Evolutionary conservation across 2,329 filamentous ascomycete species (phyloP).

Genomic region (Trematosphaeria pertusa): DNA sequence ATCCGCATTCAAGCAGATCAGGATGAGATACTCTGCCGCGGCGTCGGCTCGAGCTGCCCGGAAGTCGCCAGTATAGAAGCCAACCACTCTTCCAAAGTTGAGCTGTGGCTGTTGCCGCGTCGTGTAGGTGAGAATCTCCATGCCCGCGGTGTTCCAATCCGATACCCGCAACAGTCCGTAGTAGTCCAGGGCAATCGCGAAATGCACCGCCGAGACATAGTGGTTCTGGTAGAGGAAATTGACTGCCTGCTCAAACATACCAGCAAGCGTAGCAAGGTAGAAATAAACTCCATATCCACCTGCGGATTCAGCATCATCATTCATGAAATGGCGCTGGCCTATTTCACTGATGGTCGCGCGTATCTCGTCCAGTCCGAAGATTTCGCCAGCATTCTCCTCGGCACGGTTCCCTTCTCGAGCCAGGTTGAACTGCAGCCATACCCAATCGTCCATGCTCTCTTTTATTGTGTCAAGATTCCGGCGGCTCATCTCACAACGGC

Average conservation of each 20-base stretch:
- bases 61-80: conserved; percentile 96
- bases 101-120: conserved; percentile 78
- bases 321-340: conserved; percentile 87
- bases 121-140: conserved; percentile 73
- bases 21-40: conserved; percentile 88
- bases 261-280: conserved; percentile 86
- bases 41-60: conserved; percentile 86
- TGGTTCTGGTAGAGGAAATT: conserved; percentile 91
- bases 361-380: conserved; percentile 71
- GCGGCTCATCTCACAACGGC: conserved; percentile 70
- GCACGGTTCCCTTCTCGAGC: conserved; percentile 67
- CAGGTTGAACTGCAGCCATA: conserved; percentile 70
- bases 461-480: conserved; percentile 65
- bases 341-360: conserved; percentile 86
- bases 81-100: conserved; percentile 92
- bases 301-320: conserved; percentile 76
- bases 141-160: conserved; percentile 70
- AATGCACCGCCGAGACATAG: conserved; percentile 93
- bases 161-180: conserved; percentile 75
- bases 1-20: conserved; percentile 92
- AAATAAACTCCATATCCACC: conserved; percentile 90
- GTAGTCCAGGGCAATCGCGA: conserved; percentile 83
- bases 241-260: conserved; percentile 93
- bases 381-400: conserved; percentile 68
- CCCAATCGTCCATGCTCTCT: conserved; percentile 70